A percentile compares a stretch with the other conserved stretches of the same genome.
These are phyloP conservation scores for Trichoderma sp. DNA, from an alignment of 2,329 filamentous ascomycete species.

Conservation along the genomic window DNA sequence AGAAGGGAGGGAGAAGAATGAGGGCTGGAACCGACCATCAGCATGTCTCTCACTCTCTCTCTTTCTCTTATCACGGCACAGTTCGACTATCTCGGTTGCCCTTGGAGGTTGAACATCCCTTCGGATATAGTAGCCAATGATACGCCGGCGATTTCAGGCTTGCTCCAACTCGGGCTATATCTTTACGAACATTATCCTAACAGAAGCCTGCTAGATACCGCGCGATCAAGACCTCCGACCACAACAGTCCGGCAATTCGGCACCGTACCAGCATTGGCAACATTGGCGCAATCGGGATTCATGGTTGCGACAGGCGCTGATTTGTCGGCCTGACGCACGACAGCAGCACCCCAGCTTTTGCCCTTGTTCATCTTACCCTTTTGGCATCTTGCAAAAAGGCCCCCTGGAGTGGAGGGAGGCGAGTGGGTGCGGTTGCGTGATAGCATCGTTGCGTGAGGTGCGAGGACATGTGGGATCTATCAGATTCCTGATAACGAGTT, in stretches of 20 bases:
- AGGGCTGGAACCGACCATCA: not conserved
- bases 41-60: not conserved
- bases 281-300: not conserved
- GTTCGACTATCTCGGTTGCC: not conserved
- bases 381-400: not conserved
- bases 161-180: not conserved
- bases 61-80: not conserved
- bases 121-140: not conserved
- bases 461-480: not conserved
- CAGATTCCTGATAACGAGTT: conserved; percentile 2
- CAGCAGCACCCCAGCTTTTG: conserved; percentile 13
- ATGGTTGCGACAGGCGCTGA: conserved; percentile 6
- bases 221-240: not conserved
- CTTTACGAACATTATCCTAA: not conserved
- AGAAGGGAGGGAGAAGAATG: not conserved
- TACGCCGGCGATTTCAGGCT: not conserved
- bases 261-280: not conserved
- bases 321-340: not conserved
- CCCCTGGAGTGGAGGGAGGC: not conserved
- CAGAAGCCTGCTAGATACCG: not conserved
- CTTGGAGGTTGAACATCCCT: not conserved
- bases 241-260: conserved; percentile 2
- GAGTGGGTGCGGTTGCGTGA: conserved; percentile 13
- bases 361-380: not conserved
- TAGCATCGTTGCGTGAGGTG: conserved; percentile 13